Base-by-base conservation (phyloP, 805 yeast genomes). In the Myxozyma monticola region DNA sequence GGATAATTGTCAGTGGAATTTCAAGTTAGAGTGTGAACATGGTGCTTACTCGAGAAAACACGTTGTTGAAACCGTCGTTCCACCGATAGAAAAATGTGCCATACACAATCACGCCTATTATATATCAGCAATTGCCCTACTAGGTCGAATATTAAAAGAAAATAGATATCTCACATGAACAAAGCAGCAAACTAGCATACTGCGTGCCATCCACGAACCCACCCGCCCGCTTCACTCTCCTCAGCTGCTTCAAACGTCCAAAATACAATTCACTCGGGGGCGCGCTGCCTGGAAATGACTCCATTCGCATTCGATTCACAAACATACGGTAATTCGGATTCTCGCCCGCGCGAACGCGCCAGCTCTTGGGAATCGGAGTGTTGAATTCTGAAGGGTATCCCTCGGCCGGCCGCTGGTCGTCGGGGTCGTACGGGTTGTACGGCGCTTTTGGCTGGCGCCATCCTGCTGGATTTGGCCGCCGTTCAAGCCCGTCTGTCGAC, bases 391-490 rank as follows among this genome's bases (percentile, higher is more conserved):
- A 82, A 1, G 96, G 96, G 57, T 88, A 87, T 1, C 96, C 95
- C 63, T 82, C 81, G 0, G 95, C 78, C 0, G 96, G 95, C 39
- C 96, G 73, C 35, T 71, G 64, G 63, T 87, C 96, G 0, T 77
- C 68, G 0, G 90, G 85, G 63, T 87, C 96, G 62, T 81, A 88
- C 5, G 95, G 95, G 61, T 87, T 87, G 65, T 85, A 88, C 1
- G 93, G 93, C 0, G 90, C 91, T 55, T 76, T 79, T 8, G 95
- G 95, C 1, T 81, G 86, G 0, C 76, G 76, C 93, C 93, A 85
- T 0, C 88, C 89, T 5, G 77, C 76, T 2, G 93, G 90, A 60
- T 85, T 81, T 2, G 90, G 84, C n/a, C n/a, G n/a, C n/a, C n/a
- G n/a, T n/a, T n/a, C n/a, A n/a, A n/a, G n/a, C n/a, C n/a, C n/a